phyloP scores from a whole-genome alignment of 495 filamentous ascomycete genomes.

The Trichoderma erinaceum region DNA sequence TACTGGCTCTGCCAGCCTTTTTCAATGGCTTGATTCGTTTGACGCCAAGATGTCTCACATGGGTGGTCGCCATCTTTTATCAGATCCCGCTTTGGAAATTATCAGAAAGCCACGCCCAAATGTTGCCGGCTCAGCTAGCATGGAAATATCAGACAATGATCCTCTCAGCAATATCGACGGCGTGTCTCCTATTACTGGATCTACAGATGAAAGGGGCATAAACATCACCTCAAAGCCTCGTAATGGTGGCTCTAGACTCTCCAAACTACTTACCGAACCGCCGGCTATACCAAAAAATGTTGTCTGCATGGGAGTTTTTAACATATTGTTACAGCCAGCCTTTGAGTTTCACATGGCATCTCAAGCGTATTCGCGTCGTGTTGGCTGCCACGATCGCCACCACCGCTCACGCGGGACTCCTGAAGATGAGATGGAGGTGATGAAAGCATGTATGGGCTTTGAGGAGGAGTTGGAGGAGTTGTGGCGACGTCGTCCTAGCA shows the following conservation, averaged over 20 bases:
- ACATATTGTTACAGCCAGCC: not conserved
- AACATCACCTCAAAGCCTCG: not conserved
- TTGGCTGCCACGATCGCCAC: not conserved
- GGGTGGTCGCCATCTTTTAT: not conserved
- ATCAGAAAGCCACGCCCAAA: not conserved
- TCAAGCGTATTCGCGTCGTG: not conserved
- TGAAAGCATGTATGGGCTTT: not conserved
- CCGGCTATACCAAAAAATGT: not conserved
- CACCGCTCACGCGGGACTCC: not conserved
- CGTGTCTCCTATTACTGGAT: not conserved
- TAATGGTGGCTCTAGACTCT: not conserved
- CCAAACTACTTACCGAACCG: not conserved
- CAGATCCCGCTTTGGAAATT: not conserved
- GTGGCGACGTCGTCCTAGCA: not conserved
- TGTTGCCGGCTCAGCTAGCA: not conserved
- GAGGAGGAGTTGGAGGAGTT: not conserved
- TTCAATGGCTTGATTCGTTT: not conserved
- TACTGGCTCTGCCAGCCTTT: not conserved
- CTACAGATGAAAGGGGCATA: not conserved
- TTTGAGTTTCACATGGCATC: not conserved
- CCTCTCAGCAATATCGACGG: not conserved
- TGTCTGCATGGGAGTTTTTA: not conserved
- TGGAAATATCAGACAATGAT: not conserved
- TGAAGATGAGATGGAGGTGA: not conserved
- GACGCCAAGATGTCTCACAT: not conserved